Evolutionary conservation across 139 green algal genomes (phyloP).

Genomic region (Yamagishiella unicocca): DNA sequence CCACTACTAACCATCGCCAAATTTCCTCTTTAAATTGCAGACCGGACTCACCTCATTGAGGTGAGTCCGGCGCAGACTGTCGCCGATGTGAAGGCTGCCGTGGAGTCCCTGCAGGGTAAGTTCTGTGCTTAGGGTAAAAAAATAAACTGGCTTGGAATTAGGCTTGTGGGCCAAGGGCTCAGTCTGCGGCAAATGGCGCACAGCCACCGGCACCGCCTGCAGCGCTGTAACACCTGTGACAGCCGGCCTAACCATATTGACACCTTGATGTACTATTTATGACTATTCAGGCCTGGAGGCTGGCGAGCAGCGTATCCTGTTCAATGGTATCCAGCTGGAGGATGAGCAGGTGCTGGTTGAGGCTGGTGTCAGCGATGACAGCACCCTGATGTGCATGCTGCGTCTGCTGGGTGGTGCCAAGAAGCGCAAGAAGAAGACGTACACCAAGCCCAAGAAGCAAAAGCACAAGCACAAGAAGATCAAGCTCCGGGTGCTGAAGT

Average conservation of each 20-base stretch:
- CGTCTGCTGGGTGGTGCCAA: conserved; percentile 96
- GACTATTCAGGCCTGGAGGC: conserved; percentile 73
- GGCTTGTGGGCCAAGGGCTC: too few species aligned
- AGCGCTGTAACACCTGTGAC: too few species aligned
- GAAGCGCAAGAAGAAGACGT: conserved; percentile 99
- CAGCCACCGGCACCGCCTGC: too few species aligned
- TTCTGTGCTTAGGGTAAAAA: too few species aligned
- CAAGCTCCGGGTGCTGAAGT: conserved; percentile 89
- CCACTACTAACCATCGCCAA: too few species aligned
- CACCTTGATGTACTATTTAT: too few species aligned
- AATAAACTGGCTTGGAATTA: too few species aligned
- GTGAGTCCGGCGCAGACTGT: conserved; percentile 76
- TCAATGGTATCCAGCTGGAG: conserved; percentile 87
- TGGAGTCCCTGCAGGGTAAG: conserved; percentile 84
- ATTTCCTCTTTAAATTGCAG: too few species aligned
- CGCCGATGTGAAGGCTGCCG: conserved; percentile 84
- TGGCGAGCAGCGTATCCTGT: conserved; percentile 85
- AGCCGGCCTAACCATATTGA: too few species aligned
- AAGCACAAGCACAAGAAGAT: conserved; percentile 99
- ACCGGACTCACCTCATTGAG: conserved; percentile 85
- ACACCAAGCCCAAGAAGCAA: conserved; percentile 99
- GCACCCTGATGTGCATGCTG: conserved; percentile 86
- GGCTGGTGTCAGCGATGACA: conserved; percentile 86
- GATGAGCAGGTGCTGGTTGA: conserved; percentile 73
- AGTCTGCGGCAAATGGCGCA: too few species aligned